A percentile compares a stretch with the other conserved stretches of the same genome.
These are phyloP conservation scores for Apiospora rasikravindrae DNA, from an alignment of 2,329 filamentous ascomycete species.

Conservation along the genomic window DNA sequence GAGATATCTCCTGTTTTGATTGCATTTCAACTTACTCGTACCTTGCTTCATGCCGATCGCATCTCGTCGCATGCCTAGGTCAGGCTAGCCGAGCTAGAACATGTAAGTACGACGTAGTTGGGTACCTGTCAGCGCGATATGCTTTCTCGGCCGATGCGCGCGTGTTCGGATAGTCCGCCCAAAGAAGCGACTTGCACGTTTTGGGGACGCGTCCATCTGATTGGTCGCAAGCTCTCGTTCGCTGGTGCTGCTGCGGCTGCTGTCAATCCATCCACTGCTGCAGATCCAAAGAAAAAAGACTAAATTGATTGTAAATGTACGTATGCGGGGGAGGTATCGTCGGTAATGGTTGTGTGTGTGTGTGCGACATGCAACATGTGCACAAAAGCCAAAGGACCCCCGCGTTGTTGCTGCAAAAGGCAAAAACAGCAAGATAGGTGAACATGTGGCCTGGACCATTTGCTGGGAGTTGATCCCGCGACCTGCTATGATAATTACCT, in stretches of 20 bases:
- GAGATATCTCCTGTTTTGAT: neutral
- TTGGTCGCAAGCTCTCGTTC: neutral
- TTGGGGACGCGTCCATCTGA: neutral
- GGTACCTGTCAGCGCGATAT: slow-evolving; percentile 11
- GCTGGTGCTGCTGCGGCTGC: neutral
- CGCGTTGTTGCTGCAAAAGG: neutral
- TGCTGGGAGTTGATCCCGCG: slow-evolving; percentile 5
- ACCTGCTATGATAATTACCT: neutral
- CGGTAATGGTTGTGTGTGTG: neutral
- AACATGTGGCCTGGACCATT: slow-evolving; percentile 2
- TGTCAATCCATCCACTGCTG: neutral
- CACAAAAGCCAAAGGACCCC: neutral
- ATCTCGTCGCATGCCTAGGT: slow-evolving; percentile 6
- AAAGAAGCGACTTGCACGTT: slow-evolving; percentile 10
- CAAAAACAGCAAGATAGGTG: neutral
- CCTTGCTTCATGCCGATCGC: neutral
- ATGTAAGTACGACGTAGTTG: neutral
- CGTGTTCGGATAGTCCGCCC: neutral
- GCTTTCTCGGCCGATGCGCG: slow-evolving; percentile 16
- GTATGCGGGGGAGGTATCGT: neutral
- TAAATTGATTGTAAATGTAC: neutral
- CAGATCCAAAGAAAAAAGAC: neutral
- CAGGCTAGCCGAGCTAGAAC: neutral
- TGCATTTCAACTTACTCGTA: neutral
- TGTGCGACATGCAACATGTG: neutral